Conservation (phyloP, 2,329 filamentous ascomycete genomes). For the Pseudocercospora eumusae region DNA sequence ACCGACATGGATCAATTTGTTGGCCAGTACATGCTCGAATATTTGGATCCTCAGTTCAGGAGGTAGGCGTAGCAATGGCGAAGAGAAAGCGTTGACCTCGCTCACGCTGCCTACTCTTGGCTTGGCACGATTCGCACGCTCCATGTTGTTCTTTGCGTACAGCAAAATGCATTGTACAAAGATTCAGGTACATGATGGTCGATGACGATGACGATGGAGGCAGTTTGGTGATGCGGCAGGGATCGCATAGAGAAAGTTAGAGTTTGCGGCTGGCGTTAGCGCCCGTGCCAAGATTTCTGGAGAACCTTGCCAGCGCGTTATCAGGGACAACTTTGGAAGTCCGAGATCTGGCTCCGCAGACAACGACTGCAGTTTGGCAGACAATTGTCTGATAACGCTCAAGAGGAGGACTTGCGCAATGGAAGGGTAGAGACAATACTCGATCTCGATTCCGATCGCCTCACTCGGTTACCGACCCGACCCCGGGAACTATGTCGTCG, state of each 20-base stretch:
- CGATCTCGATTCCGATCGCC: neutral
- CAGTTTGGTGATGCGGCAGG: neutral
- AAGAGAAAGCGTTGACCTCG: neutral
- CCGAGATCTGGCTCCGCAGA: neutral
- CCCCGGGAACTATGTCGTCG: conserved; percentile 27
- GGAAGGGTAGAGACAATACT: neutral
- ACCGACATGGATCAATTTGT: conserved; percentile 20
- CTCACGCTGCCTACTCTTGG: neutral
- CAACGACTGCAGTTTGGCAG: conserved; percentile 11
- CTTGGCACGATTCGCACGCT: neutral
- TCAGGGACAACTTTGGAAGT: neutral
- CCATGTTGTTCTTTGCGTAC: neutral
- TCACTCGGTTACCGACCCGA: neutral
- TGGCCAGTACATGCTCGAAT: conserved; percentile 22
- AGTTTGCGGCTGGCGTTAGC: neutral
- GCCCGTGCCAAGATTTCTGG: neutral
- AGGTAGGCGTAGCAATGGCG: conserved; percentile 22
- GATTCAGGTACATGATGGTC: neutral
- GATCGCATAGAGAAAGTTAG: neutral
- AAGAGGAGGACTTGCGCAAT: neutral
- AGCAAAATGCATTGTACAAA: neutral
- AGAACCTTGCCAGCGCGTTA: neutral
- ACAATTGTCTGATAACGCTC: neutral
- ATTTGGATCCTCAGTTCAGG: conserved; percentile 25
- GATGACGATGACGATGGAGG: conserved; percentile 6